Evolutionary conservation across 2,329 filamentous ascomycete species (phyloP), one percentile per base, ranked within the genome.

Genomic region (Pestalotiopsis fici): DNA sequence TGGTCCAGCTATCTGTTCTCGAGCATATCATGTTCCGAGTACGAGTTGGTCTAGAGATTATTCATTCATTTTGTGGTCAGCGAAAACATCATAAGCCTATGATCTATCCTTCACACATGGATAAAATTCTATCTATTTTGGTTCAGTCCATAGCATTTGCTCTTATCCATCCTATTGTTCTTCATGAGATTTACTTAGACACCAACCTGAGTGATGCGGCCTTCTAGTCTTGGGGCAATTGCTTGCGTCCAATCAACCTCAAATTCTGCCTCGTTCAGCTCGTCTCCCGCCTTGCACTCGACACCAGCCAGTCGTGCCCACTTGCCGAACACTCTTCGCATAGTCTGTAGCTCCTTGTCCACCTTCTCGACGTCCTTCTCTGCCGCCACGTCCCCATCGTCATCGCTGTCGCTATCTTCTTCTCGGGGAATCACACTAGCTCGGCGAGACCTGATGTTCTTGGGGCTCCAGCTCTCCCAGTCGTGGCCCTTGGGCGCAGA

Each of bases 191-290:
- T 6, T 6, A 21, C 12, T n/a, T 54, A 56, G 37, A 67, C 28
- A 37, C 70, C 74, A 2, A 85, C 75, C 77, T 85, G 86, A 37
- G 76, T 78, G 55, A 97, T 97, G 60, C 94, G 87, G 1, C 93
- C 93, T 76, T 97, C 94, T 9, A 95, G 69, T 66, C 87, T 86
- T 0, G 94, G 94, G 66, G 91, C 88, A 77, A 97, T 95, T 1
- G 93, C 91, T 69, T 87, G 88, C 9, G 93, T 95, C 93, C 94
- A 97, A 70, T 91, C 86, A 37, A 91, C 89, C 63, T 89, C 86
- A 57, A 83, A 83, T 68, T 90, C 89, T 0, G 82, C 85, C 63
- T 89, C 83, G 67, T 85, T 83, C 68, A 93, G 85, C 18, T 86
- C 84, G 67, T 87, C 86, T 54, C 82, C 86, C 12, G 82, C 76